Percentiles rank a stretch among this genome's conserved stretches.
phyloP scores from a whole-genome alignment of 2,329 filamentous ascomycete genomes.

The Fusarium cicatricum region DNA sequence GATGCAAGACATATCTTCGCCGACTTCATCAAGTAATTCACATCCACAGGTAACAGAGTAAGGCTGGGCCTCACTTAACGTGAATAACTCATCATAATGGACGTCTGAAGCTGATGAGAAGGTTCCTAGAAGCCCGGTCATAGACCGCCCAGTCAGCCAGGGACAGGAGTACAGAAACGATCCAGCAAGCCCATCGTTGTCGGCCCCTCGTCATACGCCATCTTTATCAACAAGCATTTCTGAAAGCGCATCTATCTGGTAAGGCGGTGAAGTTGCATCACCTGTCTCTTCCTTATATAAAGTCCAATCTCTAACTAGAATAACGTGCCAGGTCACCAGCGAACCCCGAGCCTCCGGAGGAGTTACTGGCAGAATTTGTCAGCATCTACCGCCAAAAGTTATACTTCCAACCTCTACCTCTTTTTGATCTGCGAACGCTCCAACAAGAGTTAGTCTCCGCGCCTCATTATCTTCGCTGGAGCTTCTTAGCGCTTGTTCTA shows the following conservation, averaged over 20 bases:
- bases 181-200: background rate
- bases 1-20: background rate
- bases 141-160: background rate
- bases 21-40: background rate
- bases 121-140: too few relatives aligned
- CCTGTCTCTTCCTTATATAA: background rate
- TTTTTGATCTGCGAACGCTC: slow-evolving; percentile 18
- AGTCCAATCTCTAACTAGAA: background rate
- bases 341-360: slow-evolving; percentile 24
- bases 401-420: slow-evolving; percentile 29
- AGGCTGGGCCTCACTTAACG: background rate
- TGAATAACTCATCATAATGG: background rate
- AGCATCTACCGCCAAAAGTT: slow-evolving; percentile 25
- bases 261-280: accelerated
- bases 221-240: background rate
- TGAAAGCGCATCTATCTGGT: slow-evolving; percentile 8
- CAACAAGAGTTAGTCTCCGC: slow-evolving; percentile 10
- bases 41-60: slow-evolving; percentile 7
- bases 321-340: slow-evolving; percentile 9
- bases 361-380: slow-evolving; percentile 14
- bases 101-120: too few relatives aligned
- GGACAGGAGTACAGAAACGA: background rate
- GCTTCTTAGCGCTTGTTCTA: slow-evolving; percentile 21
- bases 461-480: slow-evolving; percentile 35
- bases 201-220: background rate